Percentiles rank a stretch among this genome's conserved stretches.
Evolutionary conservation across 148 eudicot genomes (phyloP).

Genomic region (Drosera capensis): DNA sequence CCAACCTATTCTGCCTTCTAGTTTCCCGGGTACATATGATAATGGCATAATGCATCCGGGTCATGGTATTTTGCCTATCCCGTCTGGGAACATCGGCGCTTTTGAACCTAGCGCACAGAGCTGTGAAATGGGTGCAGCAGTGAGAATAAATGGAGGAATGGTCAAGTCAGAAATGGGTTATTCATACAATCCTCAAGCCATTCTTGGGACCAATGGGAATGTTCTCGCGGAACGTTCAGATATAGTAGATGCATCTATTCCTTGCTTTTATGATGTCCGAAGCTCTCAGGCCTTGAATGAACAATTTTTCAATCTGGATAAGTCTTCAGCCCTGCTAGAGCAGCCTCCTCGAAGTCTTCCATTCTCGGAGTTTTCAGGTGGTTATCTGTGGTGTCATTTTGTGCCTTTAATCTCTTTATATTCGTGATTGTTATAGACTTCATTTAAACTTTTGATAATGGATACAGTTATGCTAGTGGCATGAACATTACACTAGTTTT

Average conservation of each 20-base stretch:
- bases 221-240: conserved; percentile 17
- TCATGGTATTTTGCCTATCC: conserved; percentile 17
- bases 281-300: conserved; percentile 40
- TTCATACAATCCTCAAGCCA: conserved; percentile 20
- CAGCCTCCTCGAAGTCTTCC: conserved; percentile 52
- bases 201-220: conserved; percentile 30
- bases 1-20: neutral
- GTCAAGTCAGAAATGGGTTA: conserved; percentile 42
- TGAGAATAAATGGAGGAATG: conserved; percentile 39
- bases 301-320: conserved; percentile 28
- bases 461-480: too few relatives aligned
- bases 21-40: neutral
- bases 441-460: too few relatives aligned
- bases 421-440: too few relatives aligned
- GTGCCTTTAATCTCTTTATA: too few relatives aligned
- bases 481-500: too few relatives aligned
- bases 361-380: conserved; percentile 51
- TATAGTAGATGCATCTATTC: conserved; percentile 26
- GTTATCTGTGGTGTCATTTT: conserved; percentile 31
- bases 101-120: conserved; percentile 34
- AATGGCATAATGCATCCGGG: neutral
- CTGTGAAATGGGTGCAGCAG: conserved; percentile 41
- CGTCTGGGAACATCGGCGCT: conserved; percentile 27
- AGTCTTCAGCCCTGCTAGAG: conserved; percentile 34
- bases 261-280: conserved; percentile 37